A percentile compares a stretch with the other conserved stretches of the same genome.
Evolutionary conservation across 164 flowering plant genomes (phyloP).

Genomic region (Liriodendron chinense): DNA sequence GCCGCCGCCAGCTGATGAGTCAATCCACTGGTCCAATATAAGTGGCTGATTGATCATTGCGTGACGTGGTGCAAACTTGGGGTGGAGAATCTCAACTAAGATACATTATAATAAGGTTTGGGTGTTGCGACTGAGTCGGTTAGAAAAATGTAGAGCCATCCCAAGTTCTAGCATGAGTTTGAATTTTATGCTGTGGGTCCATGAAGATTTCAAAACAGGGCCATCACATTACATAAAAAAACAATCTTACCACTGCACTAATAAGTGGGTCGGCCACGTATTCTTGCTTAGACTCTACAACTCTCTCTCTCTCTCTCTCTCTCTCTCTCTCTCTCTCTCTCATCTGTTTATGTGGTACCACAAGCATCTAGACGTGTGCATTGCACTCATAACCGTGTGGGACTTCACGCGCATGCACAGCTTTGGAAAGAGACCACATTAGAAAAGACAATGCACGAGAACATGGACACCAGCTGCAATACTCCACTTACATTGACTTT

Average conservation of each 20-base stretch:
- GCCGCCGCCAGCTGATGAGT: no score
- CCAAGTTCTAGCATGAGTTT: no score
- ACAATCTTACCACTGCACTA: conserved; percentile 1
- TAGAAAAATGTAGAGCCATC: no score
- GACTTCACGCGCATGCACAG: conserved; percentile 9
- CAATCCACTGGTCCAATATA: no score
- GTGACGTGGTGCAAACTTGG: no score
- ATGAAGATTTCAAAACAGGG: neutral
- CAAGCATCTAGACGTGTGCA: neutral
- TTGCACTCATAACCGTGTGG: neutral
- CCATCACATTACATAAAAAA: no score
- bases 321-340: neutral
- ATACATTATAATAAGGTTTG: no score
- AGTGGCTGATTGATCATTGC: no score
- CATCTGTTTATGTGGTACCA: neutral
- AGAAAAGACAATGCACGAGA: conserved; percentile 2
- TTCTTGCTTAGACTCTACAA: neutral
- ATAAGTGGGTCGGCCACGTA: conserved; percentile 4
- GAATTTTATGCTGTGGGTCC: neutral
- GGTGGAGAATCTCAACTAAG: no score
- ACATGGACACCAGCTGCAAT: conserved; percentile 7
- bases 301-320: neutral
- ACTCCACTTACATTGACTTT: neutral
- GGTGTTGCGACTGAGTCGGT: no score
- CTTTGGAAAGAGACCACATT: conserved; percentile 1